Evolutionary conservation across 371 early-diverging fungal genomes (phyloP).

Genomic region (Massospora cicadina): DNA sequence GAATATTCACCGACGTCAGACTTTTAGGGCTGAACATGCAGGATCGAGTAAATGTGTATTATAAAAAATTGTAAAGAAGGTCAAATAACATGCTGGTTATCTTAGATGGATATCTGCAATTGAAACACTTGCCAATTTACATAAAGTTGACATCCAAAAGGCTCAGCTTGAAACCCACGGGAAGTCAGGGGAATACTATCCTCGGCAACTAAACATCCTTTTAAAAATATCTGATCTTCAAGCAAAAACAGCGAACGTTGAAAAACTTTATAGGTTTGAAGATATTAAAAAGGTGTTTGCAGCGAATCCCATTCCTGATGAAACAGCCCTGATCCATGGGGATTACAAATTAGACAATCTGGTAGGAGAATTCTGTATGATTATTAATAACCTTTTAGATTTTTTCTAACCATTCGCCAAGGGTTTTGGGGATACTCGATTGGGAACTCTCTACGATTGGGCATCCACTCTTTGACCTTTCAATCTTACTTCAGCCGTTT

Average conservation of each 20-base stretch:
- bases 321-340: constrained; percentile 70
- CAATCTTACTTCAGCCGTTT: constrained; percentile 66
- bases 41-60: constrained; percentile 22
- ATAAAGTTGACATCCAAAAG: constrained; percentile 38
- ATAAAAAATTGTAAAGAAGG: not conserved
- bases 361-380: constrained; percentile 15
- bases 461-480: constrained; percentile 79
- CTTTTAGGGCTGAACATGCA: constrained; percentile 30
- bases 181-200: constrained; percentile 45
- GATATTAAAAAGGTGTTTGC: constrained; percentile 59
- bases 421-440: constrained; percentile 80
- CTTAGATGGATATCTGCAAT: constrained; percentile 50
- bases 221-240: constrained; percentile 46
- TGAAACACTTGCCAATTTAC: constrained; percentile 58
- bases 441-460: constrained; percentile 93
- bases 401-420: constrained; percentile 58
- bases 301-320: constrained; percentile 41
- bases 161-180: constrained; percentile 62
- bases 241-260: constrained; percentile 35
- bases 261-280: constrained; percentile 42
- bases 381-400: constrained; percentile 17
- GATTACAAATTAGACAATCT: constrained; percentile 80
- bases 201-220: constrained; percentile 59
- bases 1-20: constrained; percentile 51
- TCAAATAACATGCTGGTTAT: no score